A percentile compares a stretch with the other conserved stretches of the same genome.
These are phyloP conservation scores for Phytopythium chamaehyphon DNA, from an alignment of 352 stramenopile species.

Conservation along the genomic window DNA sequence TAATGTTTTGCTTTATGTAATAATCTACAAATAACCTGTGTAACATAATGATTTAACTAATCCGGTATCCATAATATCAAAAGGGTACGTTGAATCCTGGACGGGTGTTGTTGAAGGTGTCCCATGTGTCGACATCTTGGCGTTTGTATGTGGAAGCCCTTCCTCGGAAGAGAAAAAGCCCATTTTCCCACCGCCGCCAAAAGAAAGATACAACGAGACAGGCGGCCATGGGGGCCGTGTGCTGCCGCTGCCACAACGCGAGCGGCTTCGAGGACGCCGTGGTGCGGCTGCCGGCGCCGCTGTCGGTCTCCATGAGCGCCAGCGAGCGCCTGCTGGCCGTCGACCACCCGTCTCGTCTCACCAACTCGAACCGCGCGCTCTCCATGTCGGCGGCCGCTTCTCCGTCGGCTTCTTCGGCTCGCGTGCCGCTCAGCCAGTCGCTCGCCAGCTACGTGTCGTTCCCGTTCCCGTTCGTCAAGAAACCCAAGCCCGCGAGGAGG, in stretches of 20 bases:
- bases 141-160: neutral
- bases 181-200: too few species aligned
- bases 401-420: slow-evolving; percentile 6
- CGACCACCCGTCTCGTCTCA: slow-evolving; percentile 1
- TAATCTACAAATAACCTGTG: too few species aligned
- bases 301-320: slow-evolving; percentile 21
- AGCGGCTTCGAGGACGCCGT: slow-evolving; percentile 50
- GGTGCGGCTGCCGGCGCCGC: slow-evolving; percentile 30
- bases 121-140: neutral
- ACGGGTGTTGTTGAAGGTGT: neutral
- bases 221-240: slow-evolving; percentile 55
- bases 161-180: too few species aligned
- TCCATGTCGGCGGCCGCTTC: slow-evolving; percentile 10
- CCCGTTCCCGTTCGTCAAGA: slow-evolving; percentile 67
- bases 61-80: too few species aligned
- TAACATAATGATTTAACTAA: too few species aligned
- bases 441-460: slow-evolving; percentile 76
- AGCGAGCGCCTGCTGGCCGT: slow-evolving; percentile 12
- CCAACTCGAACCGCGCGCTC: neutral
- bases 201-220: too few species aligned
- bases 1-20: too few species aligned
- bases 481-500: slow-evolving; percentile 9
- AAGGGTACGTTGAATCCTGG: too few species aligned
- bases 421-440: slow-evolving; percentile 38
- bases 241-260: slow-evolving; percentile 63